Evolutionary conservation across 441 rosid species (phyloP).

Genomic region (Populus hybrid): DNA sequence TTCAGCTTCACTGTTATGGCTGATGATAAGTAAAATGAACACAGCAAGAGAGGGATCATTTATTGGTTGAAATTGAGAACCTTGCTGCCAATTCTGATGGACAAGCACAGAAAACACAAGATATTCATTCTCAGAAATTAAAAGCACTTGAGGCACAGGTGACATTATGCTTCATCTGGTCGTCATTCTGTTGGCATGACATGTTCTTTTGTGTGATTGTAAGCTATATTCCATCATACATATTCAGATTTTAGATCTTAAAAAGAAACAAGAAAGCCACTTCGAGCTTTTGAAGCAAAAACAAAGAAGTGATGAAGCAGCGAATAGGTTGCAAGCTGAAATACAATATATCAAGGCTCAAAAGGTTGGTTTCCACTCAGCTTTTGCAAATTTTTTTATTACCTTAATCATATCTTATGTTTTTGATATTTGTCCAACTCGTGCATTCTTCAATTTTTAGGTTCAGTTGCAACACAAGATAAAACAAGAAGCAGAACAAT

Average conservation of each 20-base stretch:
- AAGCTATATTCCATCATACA: background rate
- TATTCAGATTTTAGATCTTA: constrained; percentile 79
- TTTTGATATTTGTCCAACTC: background rate
- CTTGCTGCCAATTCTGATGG: constrained; percentile 79
- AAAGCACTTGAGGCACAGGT: constrained; percentile 91
- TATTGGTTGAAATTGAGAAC: constrained; percentile 84
- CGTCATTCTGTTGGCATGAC: constrained; percentile 1
- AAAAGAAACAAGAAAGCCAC: constrained; percentile 95
- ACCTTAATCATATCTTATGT: background rate
- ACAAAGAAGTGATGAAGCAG: constrained; percentile 94
- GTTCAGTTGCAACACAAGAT: constrained; percentile 90
- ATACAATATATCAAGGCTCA: constrained; percentile 93
- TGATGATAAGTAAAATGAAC: constrained; percentile 1
- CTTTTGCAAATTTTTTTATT: background rate
- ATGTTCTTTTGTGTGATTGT: background rate
- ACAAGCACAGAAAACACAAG: constrained; percentile 62
- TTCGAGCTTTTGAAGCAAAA: constrained; percentile 92
- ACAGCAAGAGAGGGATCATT: constrained; percentile 91
- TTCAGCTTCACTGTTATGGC: background rate
- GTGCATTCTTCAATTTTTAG: constrained; percentile 30
- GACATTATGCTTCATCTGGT: background rate
- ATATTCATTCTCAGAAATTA: constrained; percentile 75
- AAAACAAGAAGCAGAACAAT: constrained; percentile 93
- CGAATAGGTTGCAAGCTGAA: constrained; percentile 89
- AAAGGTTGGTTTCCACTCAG: constrained; percentile 47